Evolutionary conservation across 192 early-diverging fungal genomes (phyloP).

Genomic region (Geranomyces michiganensis): DNA sequence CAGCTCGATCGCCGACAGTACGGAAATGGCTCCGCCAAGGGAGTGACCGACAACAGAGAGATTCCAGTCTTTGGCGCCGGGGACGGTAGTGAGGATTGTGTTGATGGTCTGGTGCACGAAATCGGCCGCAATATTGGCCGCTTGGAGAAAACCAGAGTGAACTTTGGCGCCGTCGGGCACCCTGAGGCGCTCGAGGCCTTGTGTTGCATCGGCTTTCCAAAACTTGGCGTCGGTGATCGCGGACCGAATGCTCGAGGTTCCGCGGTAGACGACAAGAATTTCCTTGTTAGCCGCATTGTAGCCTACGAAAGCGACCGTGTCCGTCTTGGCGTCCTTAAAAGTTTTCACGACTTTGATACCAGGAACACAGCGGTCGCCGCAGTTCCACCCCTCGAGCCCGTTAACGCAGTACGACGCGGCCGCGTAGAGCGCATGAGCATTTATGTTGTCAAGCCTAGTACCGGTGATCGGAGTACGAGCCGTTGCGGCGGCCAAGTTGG

Average conservation of each 20-base stretch:
- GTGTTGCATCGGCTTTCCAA: slow-evolving; percentile 24
- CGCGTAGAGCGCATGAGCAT: slow-evolving; percentile 16
- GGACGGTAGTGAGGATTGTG: background rate
- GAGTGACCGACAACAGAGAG: slow-evolving; percentile 40
- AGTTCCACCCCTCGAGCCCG: slow-evolving; percentile 26
- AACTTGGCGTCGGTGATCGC: slow-evolving; percentile 32
- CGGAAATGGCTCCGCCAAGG: slow-evolving; percentile 40
- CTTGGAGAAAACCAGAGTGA: slow-evolving; percentile 35
- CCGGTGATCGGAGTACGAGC: background rate
- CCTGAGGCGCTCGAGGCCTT: background rate
- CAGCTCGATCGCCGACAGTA: slow-evolving; percentile 39
- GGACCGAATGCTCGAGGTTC: slow-evolving; percentile 23
- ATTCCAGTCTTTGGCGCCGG: slow-evolving; percentile 17
- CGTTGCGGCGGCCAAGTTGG: background rate
- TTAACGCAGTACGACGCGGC: slow-evolving; percentile 27
- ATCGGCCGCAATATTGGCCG: slow-evolving; percentile 2
- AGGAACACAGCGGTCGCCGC: slow-evolving; percentile 20
- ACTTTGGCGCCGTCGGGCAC: slow-evolving; percentile 26
- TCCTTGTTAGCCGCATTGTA: slow-evolving; percentile 24
- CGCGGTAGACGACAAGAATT: slow-evolving; percentile 42
- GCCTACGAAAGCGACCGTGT: slow-evolving; percentile 38
- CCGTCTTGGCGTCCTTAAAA: slow-evolving; percentile 9
- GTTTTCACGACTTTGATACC: slow-evolving; percentile 15
- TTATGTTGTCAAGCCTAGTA: background rate
- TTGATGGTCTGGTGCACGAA: slow-evolving; percentile 11